These are phyloP conservation scores for Geotrichum carabidarum DNA, from an alignment of 1,139 yeast genomes.

Conservation along the genomic window DNA sequence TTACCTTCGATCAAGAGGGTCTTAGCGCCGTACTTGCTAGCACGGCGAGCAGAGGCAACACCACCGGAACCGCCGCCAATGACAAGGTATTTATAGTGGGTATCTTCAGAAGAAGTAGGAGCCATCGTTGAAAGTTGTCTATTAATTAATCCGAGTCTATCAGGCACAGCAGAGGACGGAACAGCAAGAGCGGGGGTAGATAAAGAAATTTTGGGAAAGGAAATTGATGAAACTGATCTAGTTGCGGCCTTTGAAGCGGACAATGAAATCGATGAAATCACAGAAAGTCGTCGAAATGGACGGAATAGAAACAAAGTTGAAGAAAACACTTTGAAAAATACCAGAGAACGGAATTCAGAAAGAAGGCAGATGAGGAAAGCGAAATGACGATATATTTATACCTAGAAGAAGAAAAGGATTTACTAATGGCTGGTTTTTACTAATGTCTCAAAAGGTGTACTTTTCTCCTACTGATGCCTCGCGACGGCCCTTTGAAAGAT, in stretches of 20 bases:
- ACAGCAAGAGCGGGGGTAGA: background rate
- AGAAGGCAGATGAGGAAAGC: background rate
- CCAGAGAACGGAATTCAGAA: background rate
- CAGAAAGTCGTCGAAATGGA: conserved; percentile 9
- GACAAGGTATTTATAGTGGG: conserved; percentile 81
- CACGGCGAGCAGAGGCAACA: conserved; percentile 94
- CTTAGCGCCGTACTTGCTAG: conserved; percentile 89
- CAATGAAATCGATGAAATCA: background rate
- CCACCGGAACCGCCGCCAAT: conserved; percentile 99
- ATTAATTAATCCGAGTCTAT: conserved; percentile 1
- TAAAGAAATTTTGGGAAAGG: conserved; percentile 2
- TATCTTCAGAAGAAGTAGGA: conserved; percentile 41
- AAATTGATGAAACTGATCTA: background rate
- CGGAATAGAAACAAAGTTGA: background rate
- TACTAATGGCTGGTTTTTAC: no score
- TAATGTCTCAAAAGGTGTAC: no score
- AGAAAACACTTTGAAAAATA: conserved; percentile 13
- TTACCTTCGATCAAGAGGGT: conserved; percentile 76
- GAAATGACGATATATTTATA: no score
- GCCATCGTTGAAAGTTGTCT: conserved; percentile 43
- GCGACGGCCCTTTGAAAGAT: no score
- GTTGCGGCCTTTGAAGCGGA: background rate
- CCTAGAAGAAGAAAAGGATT: no score
- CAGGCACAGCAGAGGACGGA: background rate
- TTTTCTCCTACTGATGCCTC: no score